Conservation (phyloP, 106 monocot genomes). For the Triglochin maritima region DNA sequence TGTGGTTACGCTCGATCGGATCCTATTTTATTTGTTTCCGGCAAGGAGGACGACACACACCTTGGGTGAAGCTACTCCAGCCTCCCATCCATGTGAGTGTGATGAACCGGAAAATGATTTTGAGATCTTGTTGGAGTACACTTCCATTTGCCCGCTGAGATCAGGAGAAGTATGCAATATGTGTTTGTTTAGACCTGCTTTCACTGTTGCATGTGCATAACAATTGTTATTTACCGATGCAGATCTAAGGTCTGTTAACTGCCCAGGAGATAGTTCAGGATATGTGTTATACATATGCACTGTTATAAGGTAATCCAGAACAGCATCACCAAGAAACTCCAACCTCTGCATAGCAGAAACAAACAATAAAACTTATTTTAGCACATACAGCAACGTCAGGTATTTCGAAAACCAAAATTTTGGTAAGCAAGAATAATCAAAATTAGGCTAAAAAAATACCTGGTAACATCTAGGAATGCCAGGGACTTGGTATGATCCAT, state of each 20-base stretch:
- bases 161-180: slow-evolving; percentile 54
- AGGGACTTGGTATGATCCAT: slow-evolving; percentile 52
- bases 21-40: too few species aligned
- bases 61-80: slow-evolving; percentile 57
- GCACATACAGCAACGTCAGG: not conserved
- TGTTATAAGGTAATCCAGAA: slow-evolving; percentile 49
- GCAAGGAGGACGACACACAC: slow-evolving; percentile 10
- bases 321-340: slow-evolving; percentile 66
- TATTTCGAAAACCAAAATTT: too few species aligned
- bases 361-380: not conserved
- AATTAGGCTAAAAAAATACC: slow-evolving; percentile 15
- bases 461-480: slow-evolving; percentile 55
- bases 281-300: slow-evolving; percentile 30
- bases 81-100: slow-evolving; percentile 50
- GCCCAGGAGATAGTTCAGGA: slow-evolving; percentile 39
- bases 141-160: slow-evolving; percentile 36
- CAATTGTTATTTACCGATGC: slow-evolving; percentile 62
- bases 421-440: not conserved
- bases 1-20: too few species aligned
- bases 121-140: slow-evolving; percentile 27
- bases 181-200: slow-evolving; percentile 54
- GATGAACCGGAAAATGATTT: slow-evolving; percentile 37
- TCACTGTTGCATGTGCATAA: slow-evolving; percentile 61
- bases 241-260: slow-evolving; percentile 51
- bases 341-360: slow-evolving; percentile 32